Base-by-base conservation (phyloP, 306 rosid genomes). In the Mimosa bimucronata region DNA sequence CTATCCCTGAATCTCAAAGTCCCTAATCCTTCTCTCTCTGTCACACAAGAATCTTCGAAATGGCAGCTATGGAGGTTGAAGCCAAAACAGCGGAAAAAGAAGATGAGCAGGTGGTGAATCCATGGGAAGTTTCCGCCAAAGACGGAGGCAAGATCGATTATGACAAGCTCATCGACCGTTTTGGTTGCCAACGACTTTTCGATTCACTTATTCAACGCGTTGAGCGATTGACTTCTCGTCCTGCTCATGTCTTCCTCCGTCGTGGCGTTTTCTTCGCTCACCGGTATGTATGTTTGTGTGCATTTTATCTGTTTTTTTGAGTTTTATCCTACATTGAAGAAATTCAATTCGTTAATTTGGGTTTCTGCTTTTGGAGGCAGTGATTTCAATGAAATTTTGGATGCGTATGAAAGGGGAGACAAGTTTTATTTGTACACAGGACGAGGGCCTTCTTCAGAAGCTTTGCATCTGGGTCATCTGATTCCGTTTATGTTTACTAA, bases 201-300 rank as follows among this genome's bases (percentile, higher is more conserved):
- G 79, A 80, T 1, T 48, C 91, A 5, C 86, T 88, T 64, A 31
- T 96, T 72, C 86, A 89, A 19, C 93, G 91, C 21, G 88, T 93
- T 19, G 87, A 86, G 28, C 89, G 89, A 9, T 88, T 96, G 71
- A 96, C 99, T 65, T 83, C 92, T 64, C 94, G 86, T 7, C 74
- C 89, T 18, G 84, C 98, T 15, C 99, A 93, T 73, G 89, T 89
- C 41, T 93, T 96, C 85, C 98, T 91, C 80, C 92, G 98, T 77
- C 99, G 98, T 12, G 92, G 88, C 67, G 98, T 93, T 85, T 96
- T 96, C 88, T 96, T 96, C 57, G 94, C 98, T 21, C 98, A 95
- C 73, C 95, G 98, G 97, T 91, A 30, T 26, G 5, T 3, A 3
- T 74, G 5, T 34, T 2, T 34, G 38, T 34, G 38, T 62, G 4